These are phyloP conservation scores for Nitzschia sp. DNA, from an alignment of 108 stramenopile species.

Conservation along the genomic window DNA sequence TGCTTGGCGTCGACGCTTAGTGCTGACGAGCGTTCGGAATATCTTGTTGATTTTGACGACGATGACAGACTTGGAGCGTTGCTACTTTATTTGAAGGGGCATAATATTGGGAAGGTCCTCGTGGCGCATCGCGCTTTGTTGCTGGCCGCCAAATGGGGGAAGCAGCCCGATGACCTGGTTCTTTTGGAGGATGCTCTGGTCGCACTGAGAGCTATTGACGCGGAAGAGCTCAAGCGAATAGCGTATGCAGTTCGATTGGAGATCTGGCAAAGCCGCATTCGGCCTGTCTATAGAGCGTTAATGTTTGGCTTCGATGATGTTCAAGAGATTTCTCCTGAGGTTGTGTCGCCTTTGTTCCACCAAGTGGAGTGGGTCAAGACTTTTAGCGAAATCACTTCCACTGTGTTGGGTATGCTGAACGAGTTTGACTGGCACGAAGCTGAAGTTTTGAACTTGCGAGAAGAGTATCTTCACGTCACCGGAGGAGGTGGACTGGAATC, in stretches of 20 bases:
- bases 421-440: slow-evolving; percentile 32
- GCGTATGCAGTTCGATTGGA: slow-evolving; percentile 52
- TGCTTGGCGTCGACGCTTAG: slow-evolving; percentile 40
- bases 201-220: slow-evolving; percentile 49
- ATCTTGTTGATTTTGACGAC: slow-evolving; percentile 42
- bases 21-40: slow-evolving; percentile 38
- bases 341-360: slow-evolving; percentile 58
- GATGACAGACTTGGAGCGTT: slow-evolving; percentile 47
- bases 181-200: slow-evolving; percentile 48
- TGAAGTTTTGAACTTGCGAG: slow-evolving; percentile 18
- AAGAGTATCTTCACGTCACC: slow-evolving; percentile 12
- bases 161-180: slow-evolving; percentile 48
- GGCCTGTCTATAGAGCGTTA: slow-evolving; percentile 67
- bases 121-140: slow-evolving; percentile 76
- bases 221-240: slow-evolving; percentile 37
- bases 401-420: slow-evolving; percentile 32
- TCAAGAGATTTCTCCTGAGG: slow-evolving; percentile 59
- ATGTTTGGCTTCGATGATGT: slow-evolving; percentile 79
- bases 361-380: slow-evolving; percentile 46
- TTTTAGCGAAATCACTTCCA: slow-evolving; percentile 43
- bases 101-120: slow-evolving; percentile 47
- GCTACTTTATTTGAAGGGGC: slow-evolving; percentile 37
- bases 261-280: slow-evolving; percentile 67
- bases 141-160: slow-evolving; percentile 58
- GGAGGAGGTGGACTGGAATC: not conserved